Evolutionary conservation across 306 rosid species (phyloP), one percentile per base, ranked within the genome.

Genomic region (Cicer pinnatifidum): DNA sequence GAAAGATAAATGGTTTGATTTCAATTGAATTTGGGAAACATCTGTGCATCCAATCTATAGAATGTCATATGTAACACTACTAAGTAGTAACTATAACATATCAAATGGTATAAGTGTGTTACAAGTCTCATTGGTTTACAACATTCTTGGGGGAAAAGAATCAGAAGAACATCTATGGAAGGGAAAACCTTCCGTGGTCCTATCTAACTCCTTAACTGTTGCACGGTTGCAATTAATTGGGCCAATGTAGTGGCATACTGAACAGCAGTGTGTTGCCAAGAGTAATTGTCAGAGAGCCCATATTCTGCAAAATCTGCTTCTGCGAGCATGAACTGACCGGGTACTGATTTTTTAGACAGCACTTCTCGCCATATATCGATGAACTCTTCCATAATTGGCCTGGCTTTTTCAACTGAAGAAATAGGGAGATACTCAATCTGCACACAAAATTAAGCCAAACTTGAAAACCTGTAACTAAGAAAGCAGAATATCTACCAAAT

Each of bases 361-460:
- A 83, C 72, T 77, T 94, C 95, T 76, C 86, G 86, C 97, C 92
- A 89, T 41, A 85, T 64, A 6, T 84, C 85, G 60, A 91, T 69
- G 82, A 94, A 91, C 73, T 87, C 96, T 73, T 86, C 99, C 91
- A 94, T 82, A 16, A 91, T 58, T 80, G 82, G 92, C 82, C 80
- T 86, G 6, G 88, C 83, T 75, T 89, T 91, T 70, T 89, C 95
- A 50, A 89, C 82, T 8, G 97, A 94, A 48, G 97, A 91, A 57
- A 88, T 67, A 43, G 96, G 97, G 12, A 89, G 91, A 84, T 94
- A 91, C 88, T 91, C 97, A 40, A 91, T 81, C 97, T 94, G 83
- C 79, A 80, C 12, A 84, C 39, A 44, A 45, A 51, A 43, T 65
- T 19, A 47, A 64, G 44, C 11, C 53, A 60, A 48, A 59, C 47